Base-by-base conservation (phyloP, 2,329 filamentous ascomycete species). In the Claviceps sp. region DNA sequence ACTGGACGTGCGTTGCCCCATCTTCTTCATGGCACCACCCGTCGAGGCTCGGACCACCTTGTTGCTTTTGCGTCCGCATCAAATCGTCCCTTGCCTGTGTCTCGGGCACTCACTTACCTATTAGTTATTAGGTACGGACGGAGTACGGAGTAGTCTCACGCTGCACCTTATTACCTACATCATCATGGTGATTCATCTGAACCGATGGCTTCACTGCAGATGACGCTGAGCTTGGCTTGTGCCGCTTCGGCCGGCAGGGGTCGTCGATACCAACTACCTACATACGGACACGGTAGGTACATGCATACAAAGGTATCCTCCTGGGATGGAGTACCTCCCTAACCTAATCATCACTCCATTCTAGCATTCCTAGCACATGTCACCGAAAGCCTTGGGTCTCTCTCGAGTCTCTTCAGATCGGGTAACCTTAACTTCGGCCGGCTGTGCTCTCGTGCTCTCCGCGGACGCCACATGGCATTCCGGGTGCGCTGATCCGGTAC, bases 81-180 rank as follows among this genome's bases (percentile, higher is more conserved):
- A 9, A 43, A 46, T 45, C 26, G 36, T 51, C 51, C 53, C 51
- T 53, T 45, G 45, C 51, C 14, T 55, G 38, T 47, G 39, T 20
- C 36, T 53, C 7, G 40, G 44, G 22, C 48, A 17, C 26, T 51
- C 29, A n/a, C n/a, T n/a, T n/a, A n/a, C n/a, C n/a, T n/a, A n/a
- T n/a, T n/a, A n/a, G n/a, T n/a, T n/a, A n/a, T n/a, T n/a, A n/a
- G n/a, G n/a, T n/a, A n/a, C n/a, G n/a, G n/a, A n/a, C n/a, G n/a
- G n/a, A n/a, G n/a, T n/a, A n/a, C n/a, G n/a, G n/a, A n/a, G n/a
- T n/a, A n/a, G n/a, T n/a, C n/a, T n/a, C n/a, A 49, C 45, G 13
- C 45, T 45, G 37, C 51, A 43, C 48, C 51, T 29, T 50, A 40
- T 29, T 50, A 40, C 50, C 39, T 34, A 29, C 29, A 34, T n/a